Evolutionary conservation across 2,329 filamentous ascomycete species (phyloP), one percentile per base, ranked within the genome.

Genomic region (Aspergillus quadrilineatus): DNA sequence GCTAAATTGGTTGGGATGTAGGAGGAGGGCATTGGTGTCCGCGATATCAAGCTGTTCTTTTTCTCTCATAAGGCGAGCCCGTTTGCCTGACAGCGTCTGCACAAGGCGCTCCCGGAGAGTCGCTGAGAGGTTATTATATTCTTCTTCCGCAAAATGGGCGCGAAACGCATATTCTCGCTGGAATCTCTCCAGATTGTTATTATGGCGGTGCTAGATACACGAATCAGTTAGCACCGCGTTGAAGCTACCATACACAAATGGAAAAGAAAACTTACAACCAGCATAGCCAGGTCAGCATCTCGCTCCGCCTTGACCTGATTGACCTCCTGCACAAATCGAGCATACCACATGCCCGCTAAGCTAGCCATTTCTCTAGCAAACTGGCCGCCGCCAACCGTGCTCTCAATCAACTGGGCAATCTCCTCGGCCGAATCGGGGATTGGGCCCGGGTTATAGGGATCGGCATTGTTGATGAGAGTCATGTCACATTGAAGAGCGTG

Each of bases 401-500:
- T 78, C 60, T 81, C 78, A 57, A 85, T 83, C 67, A 88, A 75
- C 63, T 86, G 84, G 50, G 82, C 80, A 60, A 92, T 85, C 55
- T 89, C 84, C 60, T 91, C 87, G 46, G 81, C 77, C 22, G 75
- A 76, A 62, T 87, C 85, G 12, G 83, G 83, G 53, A 96, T 80
- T 48, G 90, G 85, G 58, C 85, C 83, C 59, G 86, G 80, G 51
- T 82, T 80, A 72, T 96, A 95, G 0, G 90, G 89, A 67, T 96
- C 89, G 51, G 94, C 89, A 64, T 89, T 87, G 72, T 91, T 87
- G 63, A 96, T 90, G 45, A 96, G 82, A 57, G 85, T 90, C 76
- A 92, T 92, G 73, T 96, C 92, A 62, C 90, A 87, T 75, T 97
- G 92, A n/a, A 97, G 85, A 63, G 90, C 90, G 67, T 94, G 88